phyloP scores from a whole-genome alignment of 179 eudicot species.

The Drosera spatulata region DNA sequence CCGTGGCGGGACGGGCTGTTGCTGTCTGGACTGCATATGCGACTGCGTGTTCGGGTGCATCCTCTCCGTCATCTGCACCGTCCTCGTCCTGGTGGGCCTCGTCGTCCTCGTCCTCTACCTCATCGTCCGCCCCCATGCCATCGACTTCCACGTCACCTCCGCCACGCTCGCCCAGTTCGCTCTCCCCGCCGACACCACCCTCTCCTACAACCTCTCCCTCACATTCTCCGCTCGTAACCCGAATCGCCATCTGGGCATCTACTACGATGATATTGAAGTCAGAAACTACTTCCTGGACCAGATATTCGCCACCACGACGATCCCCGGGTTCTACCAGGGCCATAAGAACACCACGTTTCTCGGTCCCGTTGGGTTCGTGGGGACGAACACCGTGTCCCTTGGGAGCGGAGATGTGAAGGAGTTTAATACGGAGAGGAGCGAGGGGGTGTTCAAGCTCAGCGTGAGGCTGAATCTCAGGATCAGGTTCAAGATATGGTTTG shows the following conservation, averaged over 20 bases:
- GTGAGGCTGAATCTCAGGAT: constrained; percentile 40
- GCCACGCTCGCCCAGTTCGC: constrained; percentile 42
- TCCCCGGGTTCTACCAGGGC: constrained; percentile 44
- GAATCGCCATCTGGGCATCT: constrained; percentile 50
- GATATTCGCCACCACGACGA: constrained; percentile 17
- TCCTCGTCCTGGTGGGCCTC: constrained; percentile 18
- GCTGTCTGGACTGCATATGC: constrained; percentile 28
- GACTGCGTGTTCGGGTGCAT: constrained; percentile 28
- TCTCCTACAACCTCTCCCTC: constrained; percentile 49
- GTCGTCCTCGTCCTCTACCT: constrained; percentile 34
- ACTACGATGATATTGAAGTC: constrained; percentile 58
- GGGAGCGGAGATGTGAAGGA: constrained; percentile 11
- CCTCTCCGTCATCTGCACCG: constrained; percentile 28
- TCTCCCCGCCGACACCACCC: constrained; percentile 24
- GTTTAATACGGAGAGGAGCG: constrained; percentile 21
- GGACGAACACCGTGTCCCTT: constrained; percentile 23
- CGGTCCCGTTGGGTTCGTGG: constrained; percentile 22
- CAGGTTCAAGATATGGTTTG: constrained; percentile 36
- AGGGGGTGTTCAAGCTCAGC: constrained; percentile 30
- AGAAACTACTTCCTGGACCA: constrained; percentile 42
- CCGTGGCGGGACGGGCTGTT: constrained; percentile 20
- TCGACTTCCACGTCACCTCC: constrained; percentile 37
- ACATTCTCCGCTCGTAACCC: constrained; percentile 69
- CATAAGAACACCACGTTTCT: constrained; percentile 40
- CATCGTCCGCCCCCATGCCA: constrained; percentile 43